Conservation (phyloP, 2,329 filamentous ascomycete species). For the Didymella arachidicola region DNA sequence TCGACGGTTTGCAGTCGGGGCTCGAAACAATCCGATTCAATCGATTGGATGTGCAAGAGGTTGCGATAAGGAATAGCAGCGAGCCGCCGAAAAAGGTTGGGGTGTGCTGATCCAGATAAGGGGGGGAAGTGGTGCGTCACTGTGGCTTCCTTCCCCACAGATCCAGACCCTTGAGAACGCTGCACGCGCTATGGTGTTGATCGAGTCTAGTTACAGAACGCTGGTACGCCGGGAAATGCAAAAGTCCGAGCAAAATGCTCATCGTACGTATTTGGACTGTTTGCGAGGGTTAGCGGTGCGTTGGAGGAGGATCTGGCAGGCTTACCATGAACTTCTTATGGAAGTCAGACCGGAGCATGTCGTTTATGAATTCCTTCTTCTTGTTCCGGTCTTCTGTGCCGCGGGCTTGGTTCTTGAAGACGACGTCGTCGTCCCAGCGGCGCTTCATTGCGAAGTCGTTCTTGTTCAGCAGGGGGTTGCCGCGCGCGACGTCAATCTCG, state of each 20-base stretch:
- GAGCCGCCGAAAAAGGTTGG: constrained; percentile 27
- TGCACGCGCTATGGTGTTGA: constrained; percentile 4
- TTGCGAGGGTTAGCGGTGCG: constrained; percentile 20
- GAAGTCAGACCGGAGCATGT: constrained; percentile 92
- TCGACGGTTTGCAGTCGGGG: constrained; percentile 5
- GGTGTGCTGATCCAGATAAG: constrained; percentile 49
- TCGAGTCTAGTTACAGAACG: constrained; percentile 8
- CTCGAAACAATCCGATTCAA: constrained; percentile 20
- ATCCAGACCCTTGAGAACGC: constrained; percentile 24
- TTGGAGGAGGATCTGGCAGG: neutral
- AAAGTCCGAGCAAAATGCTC: constrained; percentile 24
- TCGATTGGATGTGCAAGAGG: constrained; percentile 26
- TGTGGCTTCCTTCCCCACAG: constrained; percentile 25
- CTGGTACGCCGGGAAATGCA: constrained; percentile 13
- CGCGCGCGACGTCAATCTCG: constrained; percentile 87
- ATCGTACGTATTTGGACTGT: constrained; percentile 51
- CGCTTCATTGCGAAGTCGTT: constrained; percentile 92
- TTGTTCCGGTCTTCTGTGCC: constrained; percentile 91
- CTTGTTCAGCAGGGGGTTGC: constrained; percentile 87
- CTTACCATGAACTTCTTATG: constrained; percentile 94
- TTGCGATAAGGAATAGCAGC: constrained; percentile 37
- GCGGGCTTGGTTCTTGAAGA: constrained; percentile 98
- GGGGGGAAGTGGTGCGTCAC: constrained; percentile 30
- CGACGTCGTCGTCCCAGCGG: constrained; percentile 97
- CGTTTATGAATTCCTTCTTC: constrained; percentile 97